These are phyloP conservation scores for Ampelomyces quisqualis DNA, from an alignment of 2,329 filamentous ascomycete genomes.

Conservation along the genomic window DNA sequence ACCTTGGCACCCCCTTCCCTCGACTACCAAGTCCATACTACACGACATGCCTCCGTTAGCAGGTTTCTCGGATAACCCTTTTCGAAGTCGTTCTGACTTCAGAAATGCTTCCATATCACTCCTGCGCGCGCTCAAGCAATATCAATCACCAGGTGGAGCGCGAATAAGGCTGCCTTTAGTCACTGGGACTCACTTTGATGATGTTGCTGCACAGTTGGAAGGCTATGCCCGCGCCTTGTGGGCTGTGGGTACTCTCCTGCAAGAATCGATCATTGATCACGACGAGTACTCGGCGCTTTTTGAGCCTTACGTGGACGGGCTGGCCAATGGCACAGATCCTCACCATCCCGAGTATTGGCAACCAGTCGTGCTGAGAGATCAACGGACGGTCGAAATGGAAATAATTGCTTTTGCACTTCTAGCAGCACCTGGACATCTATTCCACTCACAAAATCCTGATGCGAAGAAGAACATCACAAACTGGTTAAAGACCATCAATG, in stretches of 20 bases:
- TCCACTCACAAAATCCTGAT: conserved; percentile 25
- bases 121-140: conserved; percentile 28
- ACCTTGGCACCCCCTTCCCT: no score
- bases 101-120: conserved; percentile 25
- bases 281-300: conserved; percentile 23
- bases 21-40: not conserved
- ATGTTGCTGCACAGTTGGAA: conserved; percentile 39
- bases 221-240: conserved; percentile 38
- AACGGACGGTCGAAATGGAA: conserved; percentile 58
- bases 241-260: conserved; percentile 35
- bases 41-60: conserved; percentile 27
- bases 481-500: conserved; percentile 50
- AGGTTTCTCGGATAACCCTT: conserved; percentile 35
- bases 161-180: conserved; percentile 33
- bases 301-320: conserved; percentile 30
- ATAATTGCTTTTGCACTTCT: conserved; percentile 54
- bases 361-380: conserved; percentile 48
- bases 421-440: conserved; percentile 46
- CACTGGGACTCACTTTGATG: conserved; percentile 41
- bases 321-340: conserved; percentile 42
- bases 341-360: conserved; percentile 51
- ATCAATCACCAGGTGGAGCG: conserved; percentile 35
- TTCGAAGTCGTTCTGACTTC: conserved; percentile 28
- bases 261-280: conserved; percentile 14
- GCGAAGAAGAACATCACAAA: conserved; percentile 42